Evolutionary conservation across 176 grass and related monocot species (phyloP), one percentile per base, ranked within the genome.

Genomic region (Melocanna baccifera): DNA sequence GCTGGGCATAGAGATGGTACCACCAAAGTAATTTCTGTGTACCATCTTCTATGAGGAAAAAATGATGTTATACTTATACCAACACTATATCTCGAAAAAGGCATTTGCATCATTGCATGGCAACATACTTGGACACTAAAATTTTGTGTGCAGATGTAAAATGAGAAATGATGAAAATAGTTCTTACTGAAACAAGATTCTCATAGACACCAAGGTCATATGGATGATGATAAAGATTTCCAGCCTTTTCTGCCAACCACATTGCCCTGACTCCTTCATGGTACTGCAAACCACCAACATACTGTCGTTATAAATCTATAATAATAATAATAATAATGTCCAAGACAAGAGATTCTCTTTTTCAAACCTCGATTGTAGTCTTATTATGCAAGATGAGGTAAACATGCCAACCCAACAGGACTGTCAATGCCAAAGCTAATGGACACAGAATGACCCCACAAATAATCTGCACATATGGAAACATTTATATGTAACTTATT

Each of bases 321-420:
- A 84, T 80, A 50, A 46, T 72, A 15, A 87, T 1, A 65, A 84
- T 80, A 50, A 46, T 72, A 15, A 67, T 57, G 26, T 32, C 30
- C 62, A 75, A 67, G 18, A 64, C 14, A 80, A 58, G 59, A 7
- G 22, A 75, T 69, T 47, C n/a, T 82, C 59, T 86, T 85, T 84
- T 51, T 7, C 86, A 79, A 86, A 98, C 96, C 93, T 98, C 96
- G 0, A 98, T 96, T 77, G 96, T 98, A 66, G 96, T 98, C 89
- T 98, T 98, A 77, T 98, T 98, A 79, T 92, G 96, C n/a, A 96
- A 87, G 69, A 98, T 91, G 59, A 98, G 96, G 78, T 98, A 96
- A 72, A 91, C 84, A 83, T 98, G 93, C 96, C 93, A 98, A 62
- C 83, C 91, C 81, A 98, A 87, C 75, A 98, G 86, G 28, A 92